Conservation (phyloP, 768 basidiomycete species). For the Hebeloma cylindrosporum region DNA sequence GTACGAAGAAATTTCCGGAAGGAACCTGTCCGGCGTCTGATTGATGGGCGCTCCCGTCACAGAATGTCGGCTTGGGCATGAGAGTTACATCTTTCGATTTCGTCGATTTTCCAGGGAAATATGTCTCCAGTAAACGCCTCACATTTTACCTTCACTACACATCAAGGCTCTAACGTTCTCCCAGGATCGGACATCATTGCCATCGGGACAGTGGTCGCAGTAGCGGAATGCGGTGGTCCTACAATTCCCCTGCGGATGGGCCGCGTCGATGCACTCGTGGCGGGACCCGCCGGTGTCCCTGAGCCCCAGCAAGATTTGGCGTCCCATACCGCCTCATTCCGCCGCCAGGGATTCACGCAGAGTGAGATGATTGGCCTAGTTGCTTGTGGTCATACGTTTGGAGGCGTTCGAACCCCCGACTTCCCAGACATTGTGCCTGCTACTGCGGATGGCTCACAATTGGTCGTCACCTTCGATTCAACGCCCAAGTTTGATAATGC, state of each 20-base stretch:
- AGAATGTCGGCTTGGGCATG: slow-evolving; percentile 45
- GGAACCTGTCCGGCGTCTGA: neutral
- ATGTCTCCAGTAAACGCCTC: slow-evolving; percentile 36
- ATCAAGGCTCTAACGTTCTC: neutral
- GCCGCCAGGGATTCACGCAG: slow-evolving; percentile 38
- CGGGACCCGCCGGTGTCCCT: slow-evolving; percentile 41
- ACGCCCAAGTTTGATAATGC: slow-evolving; percentile 36
- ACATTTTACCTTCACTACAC: neutral
- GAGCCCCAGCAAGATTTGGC: slow-evolving; percentile 38
- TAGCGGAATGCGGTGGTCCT: slow-evolving; percentile 46
- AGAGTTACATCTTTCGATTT: slow-evolving; percentile 36
- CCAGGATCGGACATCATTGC: slow-evolving; percentile 45
- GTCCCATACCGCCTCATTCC: slow-evolving; percentile 36
- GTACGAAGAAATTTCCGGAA: slow-evolving; percentile 19
- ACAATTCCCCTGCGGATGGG: slow-evolving; percentile 42
- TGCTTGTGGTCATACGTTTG: slow-evolving; percentile 48
- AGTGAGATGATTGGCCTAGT: slow-evolving; percentile 47
- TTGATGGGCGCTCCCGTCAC: neutral
- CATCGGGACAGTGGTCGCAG: slow-evolving; percentile 36
- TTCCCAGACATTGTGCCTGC: slow-evolving; percentile 39
- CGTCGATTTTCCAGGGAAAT: slow-evolving; percentile 36
- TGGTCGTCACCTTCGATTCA: slow-evolving; percentile 32
- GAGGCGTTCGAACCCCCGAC: slow-evolving; percentile 41
- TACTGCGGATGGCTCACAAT: slow-evolving; percentile 18
- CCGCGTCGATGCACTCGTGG: slow-evolving; percentile 38